These are phyloP conservation scores for Santalum album DNA, from an alignment of 164 flowering plant species.

Conservation along the genomic window DNA sequence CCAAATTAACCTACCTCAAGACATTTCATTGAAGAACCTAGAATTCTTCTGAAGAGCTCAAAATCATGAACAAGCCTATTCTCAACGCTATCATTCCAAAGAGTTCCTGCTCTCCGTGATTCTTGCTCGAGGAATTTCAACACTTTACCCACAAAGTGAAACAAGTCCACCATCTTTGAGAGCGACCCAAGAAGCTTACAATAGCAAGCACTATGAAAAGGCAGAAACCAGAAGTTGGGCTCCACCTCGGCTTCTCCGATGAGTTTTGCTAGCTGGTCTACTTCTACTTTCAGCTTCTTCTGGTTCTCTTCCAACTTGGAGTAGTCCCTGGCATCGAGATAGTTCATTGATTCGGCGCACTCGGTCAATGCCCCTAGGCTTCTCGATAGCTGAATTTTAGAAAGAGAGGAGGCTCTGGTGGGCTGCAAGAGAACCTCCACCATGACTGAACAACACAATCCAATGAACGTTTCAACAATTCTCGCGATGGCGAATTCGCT, in stretches of 20 bases:
- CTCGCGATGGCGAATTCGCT: slow-evolving; percentile 74
- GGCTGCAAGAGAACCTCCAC: slow-evolving; percentile 69
- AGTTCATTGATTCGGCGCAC: slow-evolving; percentile 18
- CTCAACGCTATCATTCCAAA: slow-evolving; percentile 14
- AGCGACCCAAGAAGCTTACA: slow-evolving; percentile 39
- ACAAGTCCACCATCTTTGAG: slow-evolving; percentile 46
- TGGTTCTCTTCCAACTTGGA: slow-evolving; percentile 18
- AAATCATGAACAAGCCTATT: slow-evolving; percentile 35
- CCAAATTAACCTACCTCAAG: slow-evolving; percentile 32
- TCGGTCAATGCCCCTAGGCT: slow-evolving; percentile 25
- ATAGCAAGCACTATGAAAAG: slow-evolving; percentile 50
- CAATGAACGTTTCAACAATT: slow-evolving; percentile 69
- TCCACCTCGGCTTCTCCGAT: slow-evolving; percentile 66
- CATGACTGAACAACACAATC: slow-evolving; percentile 47
- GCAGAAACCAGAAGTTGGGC: slow-evolving; percentile 83
- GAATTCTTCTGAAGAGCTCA: slow-evolving; percentile 27
- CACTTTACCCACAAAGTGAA: slow-evolving; percentile 33
- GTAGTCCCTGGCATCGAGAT: slow-evolving; percentile 4
- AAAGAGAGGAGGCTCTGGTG: slow-evolving; percentile 57
- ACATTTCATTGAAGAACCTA: slow-evolving; percentile 28
- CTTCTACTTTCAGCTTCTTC: slow-evolving; percentile 25
- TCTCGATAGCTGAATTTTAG: slow-evolving; percentile 43
- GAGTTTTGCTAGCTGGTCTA: slow-evolving; percentile 37
- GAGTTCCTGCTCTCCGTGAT: slow-evolving; percentile 9
- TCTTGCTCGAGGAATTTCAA: slow-evolving; percentile 29